Percentiles rank a stretch among this genome's conserved stretches.
Evolutionary conservation across 1,284 basidiomycete genomes (phyloP).

Genomic region (Austroboletus novae-zelandiae): DNA sequence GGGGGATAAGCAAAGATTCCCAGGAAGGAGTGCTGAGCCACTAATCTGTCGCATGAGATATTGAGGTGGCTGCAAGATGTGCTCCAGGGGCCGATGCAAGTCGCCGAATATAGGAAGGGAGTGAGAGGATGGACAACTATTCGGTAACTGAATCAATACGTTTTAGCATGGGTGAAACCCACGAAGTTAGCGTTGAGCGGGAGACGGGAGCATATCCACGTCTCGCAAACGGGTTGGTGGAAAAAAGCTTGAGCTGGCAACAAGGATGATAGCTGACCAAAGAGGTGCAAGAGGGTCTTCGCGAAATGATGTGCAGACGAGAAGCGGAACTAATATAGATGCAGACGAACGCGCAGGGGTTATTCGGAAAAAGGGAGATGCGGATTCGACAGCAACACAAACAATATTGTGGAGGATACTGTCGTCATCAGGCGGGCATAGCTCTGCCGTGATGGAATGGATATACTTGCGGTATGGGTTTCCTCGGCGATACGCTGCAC

Average conservation of each 20-base stretch:
- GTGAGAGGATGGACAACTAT: constrained; percentile 5
- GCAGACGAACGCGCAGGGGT: constrained; percentile 13
- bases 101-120: constrained; percentile 15
- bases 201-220: background rate
- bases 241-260: constrained; percentile 8
- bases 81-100: constrained; percentile 15
- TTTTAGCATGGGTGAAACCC: constrained; percentile 4
- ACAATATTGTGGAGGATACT: constrained; percentile 15
- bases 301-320: constrained; percentile 25
- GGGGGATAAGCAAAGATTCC: constrained; percentile 9
- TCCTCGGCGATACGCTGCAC: constrained; percentile 26
- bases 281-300: constrained; percentile 14
- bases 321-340: constrained; percentile 22
- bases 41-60: constrained; percentile 23
- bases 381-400: constrained; percentile 21
- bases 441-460: constrained; percentile 14
- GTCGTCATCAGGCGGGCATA: constrained; percentile 21
- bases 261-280: constrained; percentile 11
- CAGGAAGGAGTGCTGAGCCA: constrained; percentile 16
- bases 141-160: constrained; percentile 2
- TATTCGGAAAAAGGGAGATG: constrained; percentile 12
- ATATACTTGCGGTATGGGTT: constrained; percentile 22
- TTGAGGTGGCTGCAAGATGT: constrained; percentile 18
- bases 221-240: constrained; percentile 2
- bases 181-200: background rate